A percentile compares a stretch with the other conserved stretches of the same genome.
phyloP scores from a whole-genome alignment of 441 rosid species.

The Macaranga tanarius region DNA sequence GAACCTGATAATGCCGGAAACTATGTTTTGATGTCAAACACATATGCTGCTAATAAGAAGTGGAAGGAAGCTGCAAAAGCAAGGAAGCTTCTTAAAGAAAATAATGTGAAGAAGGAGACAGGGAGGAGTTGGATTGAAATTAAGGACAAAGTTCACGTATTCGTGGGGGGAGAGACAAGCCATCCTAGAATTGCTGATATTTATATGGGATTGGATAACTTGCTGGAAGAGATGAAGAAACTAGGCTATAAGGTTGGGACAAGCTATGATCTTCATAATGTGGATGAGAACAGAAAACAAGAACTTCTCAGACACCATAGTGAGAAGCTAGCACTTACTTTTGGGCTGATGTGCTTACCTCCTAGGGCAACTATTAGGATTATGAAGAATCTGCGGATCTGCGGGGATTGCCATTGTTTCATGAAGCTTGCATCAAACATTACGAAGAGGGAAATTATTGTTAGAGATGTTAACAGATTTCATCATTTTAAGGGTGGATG shows the following conservation, averaged over 20 bases:
- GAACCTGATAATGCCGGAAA: conserved; percentile 83
- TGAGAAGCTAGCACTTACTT: conserved; percentile 68
- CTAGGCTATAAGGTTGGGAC: conserved; percentile 48
- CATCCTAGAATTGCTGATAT: conserved; percentile 61
- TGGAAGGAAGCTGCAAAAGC: conserved; percentile 66
- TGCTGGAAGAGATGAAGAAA: conserved; percentile 48
- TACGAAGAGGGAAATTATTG: conserved; percentile 50
- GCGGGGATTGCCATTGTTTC: conserved; percentile 69
- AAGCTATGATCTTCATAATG: conserved; percentile 56
- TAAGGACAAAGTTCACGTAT: conserved; percentile 57
- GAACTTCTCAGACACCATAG: conserved; percentile 62
- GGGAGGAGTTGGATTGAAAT: conserved; percentile 84
- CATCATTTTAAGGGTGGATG: conserved; percentile 50
- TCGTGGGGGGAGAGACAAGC: conserved; percentile 56
- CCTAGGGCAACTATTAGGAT: conserved; percentile 39
- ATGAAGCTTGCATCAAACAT: conserved; percentile 55
- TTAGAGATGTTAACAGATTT: conserved; percentile 54
- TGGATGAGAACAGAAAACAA: conserved; percentile 52
- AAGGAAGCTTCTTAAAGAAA: conserved; percentile 57
- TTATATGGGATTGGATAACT: conserved; percentile 39
- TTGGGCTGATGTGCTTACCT: conserved; percentile 45
- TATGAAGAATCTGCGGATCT: conserved; percentile 63
- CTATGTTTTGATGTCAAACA: conserved; percentile 61
- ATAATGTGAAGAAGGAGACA: conserved; percentile 54
- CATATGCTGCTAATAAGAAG: conserved; percentile 53